Conservation (phyloP, 345 rosid genomes). For the Eucalyptus leucophloia region DNA sequence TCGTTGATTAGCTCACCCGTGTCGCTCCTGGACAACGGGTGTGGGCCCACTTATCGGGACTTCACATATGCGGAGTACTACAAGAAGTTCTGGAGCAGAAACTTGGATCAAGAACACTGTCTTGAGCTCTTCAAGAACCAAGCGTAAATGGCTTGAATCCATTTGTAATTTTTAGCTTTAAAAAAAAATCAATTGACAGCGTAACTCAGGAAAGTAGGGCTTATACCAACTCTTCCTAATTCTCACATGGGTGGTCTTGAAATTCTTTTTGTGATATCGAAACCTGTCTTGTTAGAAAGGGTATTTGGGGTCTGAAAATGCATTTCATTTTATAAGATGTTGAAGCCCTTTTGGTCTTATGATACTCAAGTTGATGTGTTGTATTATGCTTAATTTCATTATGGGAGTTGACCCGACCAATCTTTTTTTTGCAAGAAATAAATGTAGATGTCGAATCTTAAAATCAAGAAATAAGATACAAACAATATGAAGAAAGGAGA, state of each 20-base stretch:
- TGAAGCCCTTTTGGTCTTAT: neutral
- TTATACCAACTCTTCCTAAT: no score
- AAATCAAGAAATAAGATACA: neutral
- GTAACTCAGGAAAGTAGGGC: neutral
- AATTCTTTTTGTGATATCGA: no score
- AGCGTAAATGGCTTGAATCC: neutral
- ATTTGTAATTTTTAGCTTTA: neutral
- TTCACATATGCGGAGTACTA: constrained; percentile 80
- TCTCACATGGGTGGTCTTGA: no score
- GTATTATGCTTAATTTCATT: neutral
- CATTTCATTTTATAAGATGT: neutral
- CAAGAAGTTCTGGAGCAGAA: constrained; percentile 80
- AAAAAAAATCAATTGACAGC: neutral
- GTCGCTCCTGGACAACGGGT: constrained; percentile 17
- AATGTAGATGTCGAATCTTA: neutral
- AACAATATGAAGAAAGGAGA: neutral
- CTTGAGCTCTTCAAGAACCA: constrained; percentile 55
- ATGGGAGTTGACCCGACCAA: neutral
- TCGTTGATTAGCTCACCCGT: constrained; percentile 54
- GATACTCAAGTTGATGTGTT: neutral
- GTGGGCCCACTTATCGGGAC: constrained; percentile 43
- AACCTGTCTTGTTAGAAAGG: no score
- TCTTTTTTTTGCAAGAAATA: neutral
- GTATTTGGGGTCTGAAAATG: neutral
- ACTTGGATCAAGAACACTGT: constrained; percentile 76